phyloP scores from a whole-genome alignment of 176 grass and related monocot genomes.

The Hsuehochloa calcarea region DNA sequence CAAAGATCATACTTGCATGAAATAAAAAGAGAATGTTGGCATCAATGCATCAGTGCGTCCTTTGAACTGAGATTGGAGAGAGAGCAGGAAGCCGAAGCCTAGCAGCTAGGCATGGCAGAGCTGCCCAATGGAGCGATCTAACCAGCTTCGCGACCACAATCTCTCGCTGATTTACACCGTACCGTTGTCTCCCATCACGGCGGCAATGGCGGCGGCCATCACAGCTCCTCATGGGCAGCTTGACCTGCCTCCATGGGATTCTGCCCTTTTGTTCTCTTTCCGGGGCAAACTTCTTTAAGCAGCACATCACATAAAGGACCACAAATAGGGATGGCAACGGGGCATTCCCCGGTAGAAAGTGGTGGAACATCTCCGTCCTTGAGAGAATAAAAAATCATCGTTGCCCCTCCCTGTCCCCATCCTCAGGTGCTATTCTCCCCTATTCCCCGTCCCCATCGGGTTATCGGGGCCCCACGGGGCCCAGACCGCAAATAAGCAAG shows the following conservation, averaged over 20 bases:
- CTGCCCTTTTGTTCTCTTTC: slow-evolving; percentile 13
- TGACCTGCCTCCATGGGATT: neutral
- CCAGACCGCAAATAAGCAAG: too few relatives aligned
- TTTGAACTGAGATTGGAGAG: neutral
- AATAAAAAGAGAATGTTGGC: neutral
- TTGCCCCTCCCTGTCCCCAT: too few relatives aligned
- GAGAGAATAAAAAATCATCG: too few relatives aligned
- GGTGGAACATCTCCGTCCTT: too few relatives aligned
- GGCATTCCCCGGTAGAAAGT: rapidly evolving
- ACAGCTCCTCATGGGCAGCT: neutral
- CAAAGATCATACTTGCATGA: neutral
- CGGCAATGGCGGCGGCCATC: neutral
- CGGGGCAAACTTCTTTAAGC: slow-evolving; percentile 16
- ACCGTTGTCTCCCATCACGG: neutral
- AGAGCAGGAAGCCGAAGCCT: neutral
- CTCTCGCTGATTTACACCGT: neutral
- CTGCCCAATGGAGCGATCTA: neutral
- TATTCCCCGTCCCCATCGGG: too few relatives aligned
- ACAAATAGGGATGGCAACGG: too few relatives aligned
- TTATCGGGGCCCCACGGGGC: too few relatives aligned
- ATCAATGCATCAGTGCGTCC: neutral
- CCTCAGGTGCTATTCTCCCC: too few relatives aligned
- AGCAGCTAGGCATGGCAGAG: neutral
- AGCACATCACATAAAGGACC: neutral
- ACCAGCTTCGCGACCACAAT: neutral